phyloP scores from a whole-genome alignment of 1,284 basidiomycete genomes.

The Anthracocystis panici-leucophaei region DNA sequence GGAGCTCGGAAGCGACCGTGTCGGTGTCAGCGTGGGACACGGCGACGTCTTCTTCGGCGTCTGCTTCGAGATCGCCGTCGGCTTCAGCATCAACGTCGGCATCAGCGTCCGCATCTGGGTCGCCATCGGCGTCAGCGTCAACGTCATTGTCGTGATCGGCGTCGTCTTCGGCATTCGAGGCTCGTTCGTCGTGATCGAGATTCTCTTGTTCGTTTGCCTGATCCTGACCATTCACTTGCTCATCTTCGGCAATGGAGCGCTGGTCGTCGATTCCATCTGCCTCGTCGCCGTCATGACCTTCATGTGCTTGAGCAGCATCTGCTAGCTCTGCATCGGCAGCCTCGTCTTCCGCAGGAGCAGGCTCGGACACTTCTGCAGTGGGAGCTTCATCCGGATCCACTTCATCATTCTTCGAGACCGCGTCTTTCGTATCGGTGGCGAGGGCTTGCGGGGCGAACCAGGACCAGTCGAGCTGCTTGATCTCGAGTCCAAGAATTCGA shows the following conservation, averaged over 20 bases:
- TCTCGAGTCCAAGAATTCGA: constrained; percentile 51
- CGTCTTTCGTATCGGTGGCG: background rate
- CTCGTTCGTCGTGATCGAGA: constrained; percentile 17
- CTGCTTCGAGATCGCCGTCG: constrained; percentile 16
- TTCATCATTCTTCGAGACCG: constrained; percentile 8
- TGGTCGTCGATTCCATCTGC: background rate
- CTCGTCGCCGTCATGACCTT: constrained; percentile 2
- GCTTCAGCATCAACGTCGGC: constrained; percentile 14
- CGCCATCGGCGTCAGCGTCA: constrained; percentile 7
- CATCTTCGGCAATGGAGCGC: constrained; percentile 1
- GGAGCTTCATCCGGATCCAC: background rate
- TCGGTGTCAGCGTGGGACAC: constrained; percentile 23
- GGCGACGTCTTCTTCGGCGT: constrained; percentile 11
- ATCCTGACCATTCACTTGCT: constrained; percentile 3
- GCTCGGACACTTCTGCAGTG: background rate
- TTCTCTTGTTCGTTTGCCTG: constrained; percentile 4
- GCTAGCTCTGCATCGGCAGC: background rate
- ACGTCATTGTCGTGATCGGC: constrained; percentile 21
- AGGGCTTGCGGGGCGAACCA: constrained; percentile 35
- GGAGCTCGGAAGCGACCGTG: constrained; percentile 11
- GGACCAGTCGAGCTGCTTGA: constrained; percentile 55
- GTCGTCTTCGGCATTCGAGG: constrained; percentile 8
- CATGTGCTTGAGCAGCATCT: background rate
- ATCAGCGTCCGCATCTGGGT: constrained; percentile 25
- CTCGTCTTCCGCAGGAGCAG: background rate